Evolutionary conservation across 2,329 filamentous ascomycete genomes (phyloP).

Genomic region (Diaporthe capsici): DNA sequence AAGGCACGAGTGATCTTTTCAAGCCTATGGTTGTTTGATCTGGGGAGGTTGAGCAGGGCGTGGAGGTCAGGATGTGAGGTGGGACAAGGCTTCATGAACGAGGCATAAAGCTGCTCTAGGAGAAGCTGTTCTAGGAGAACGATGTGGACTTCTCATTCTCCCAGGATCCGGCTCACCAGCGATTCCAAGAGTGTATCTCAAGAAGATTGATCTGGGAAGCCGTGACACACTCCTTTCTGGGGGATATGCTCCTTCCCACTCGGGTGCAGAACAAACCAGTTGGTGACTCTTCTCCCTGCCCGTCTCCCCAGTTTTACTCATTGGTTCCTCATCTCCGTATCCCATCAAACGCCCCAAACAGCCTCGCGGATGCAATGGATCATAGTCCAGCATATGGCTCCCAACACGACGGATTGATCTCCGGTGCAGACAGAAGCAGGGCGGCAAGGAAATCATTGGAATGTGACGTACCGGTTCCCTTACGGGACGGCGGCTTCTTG

Average conservation of each 20-base stretch:
- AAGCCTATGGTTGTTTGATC: background rate
- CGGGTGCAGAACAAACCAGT: constrained; percentile 9
- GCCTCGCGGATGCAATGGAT: background rate
- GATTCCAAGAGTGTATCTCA: background rate
- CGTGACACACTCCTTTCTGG: background rate
- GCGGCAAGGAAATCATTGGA: background rate
- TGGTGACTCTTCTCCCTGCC: background rate
- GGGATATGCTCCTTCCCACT: constrained; percentile 24
- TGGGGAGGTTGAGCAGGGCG: background rate
- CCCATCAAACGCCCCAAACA: background rate
- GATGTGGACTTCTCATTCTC: background rate
- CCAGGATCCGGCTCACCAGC: background rate
- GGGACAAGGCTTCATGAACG: background rate
- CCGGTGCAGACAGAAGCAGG: constrained; percentile 12
- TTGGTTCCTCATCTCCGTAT: background rate
- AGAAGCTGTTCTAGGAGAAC: background rate
- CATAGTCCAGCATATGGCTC: background rate
- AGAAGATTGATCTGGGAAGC: background rate
- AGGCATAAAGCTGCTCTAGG: constrained; percentile 5
- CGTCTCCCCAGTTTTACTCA: background rate
- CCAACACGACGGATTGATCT: background rate
- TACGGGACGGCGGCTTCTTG: constrained; percentile 74
- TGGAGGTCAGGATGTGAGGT: background rate
- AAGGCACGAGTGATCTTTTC: background rate
- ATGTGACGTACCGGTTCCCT: constrained; percentile 53